Conservation (phyloP, 768 basidiomycete species). For the Suillus placidus region DNA sequence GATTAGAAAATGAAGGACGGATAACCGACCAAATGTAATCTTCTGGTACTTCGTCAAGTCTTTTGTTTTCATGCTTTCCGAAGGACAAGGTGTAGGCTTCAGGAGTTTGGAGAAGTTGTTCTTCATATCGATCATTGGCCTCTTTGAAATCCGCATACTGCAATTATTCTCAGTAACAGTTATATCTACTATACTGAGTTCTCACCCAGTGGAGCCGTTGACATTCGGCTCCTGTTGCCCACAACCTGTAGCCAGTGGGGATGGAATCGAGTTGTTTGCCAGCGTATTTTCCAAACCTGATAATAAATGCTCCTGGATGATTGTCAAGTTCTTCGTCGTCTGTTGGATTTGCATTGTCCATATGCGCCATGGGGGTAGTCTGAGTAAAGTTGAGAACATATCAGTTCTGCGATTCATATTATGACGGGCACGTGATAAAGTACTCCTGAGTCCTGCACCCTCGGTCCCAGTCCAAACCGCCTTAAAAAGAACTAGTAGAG, state of each 20-base stretch:
- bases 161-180: conserved; percentile 1
- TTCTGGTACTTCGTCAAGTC: conserved; percentile 21
- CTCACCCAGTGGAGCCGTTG: conserved; percentile 17
- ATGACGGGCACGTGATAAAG: background rate
- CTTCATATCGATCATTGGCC: conserved; percentile 22
- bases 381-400: background rate
- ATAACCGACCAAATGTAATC: conserved; percentile 20
- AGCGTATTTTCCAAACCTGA: background rate
- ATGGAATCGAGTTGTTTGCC: conserved; percentile 11
- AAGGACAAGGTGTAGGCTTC: conserved; percentile 15
- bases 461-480: conserved; percentile 47
- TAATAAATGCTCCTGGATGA: conserved; percentile 24
- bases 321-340: background rate
- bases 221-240: conserved; percentile 10
- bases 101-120: conserved; percentile 11
- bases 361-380: background rate
- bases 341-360: background rate
- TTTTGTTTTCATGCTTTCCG: background rate
- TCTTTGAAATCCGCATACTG: conserved; percentile 15
- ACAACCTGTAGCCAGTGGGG: conserved; percentile 2
- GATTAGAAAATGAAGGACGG: background rate
- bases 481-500: conserved; percentile 46
- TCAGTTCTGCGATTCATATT: background rate
- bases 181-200: too few species aligned
- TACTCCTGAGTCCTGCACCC: background rate